Evolutionary conservation across 1,284 basidiomycete genomes (phyloP), one percentile per base, ranked within the genome.

Genomic region (Acaromyces ingoldii): DNA sequence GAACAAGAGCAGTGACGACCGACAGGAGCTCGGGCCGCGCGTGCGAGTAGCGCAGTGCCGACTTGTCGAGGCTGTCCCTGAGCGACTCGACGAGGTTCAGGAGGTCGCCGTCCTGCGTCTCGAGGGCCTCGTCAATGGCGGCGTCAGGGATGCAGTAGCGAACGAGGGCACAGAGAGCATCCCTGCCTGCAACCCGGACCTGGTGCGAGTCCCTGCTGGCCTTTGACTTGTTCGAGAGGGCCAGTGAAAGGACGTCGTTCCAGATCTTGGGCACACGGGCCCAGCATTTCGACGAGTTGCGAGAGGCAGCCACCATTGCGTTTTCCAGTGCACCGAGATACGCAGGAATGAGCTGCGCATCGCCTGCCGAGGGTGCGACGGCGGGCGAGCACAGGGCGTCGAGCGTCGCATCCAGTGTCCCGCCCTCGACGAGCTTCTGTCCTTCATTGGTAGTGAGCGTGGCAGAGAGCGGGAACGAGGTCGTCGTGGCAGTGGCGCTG

Each of bases 271-370:
- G 65, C 13, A 63, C 47, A 11, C 63, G 45, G 19, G 29, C 41
- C 71, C 69, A 72, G 6, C 65, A 65, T 6, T 58, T 53, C 26
- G 45, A 10, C 22, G 62, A 62, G 3, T 55, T 33, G n/a, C 68
- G 64, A 15, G 72, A 63, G 51, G 62, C 69, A 21, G 72, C 62
- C 15, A 68, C 65, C 55, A 75, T 59, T 41, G 67, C 66, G 37
- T 63, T 51, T 43, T 70, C 67, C 19, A 75, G 54, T 2, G 70
- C 69, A 24, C 62, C 55, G 2, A 75, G 57, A 53, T 74, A 75
- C 33, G 72, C 53, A 3, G 71, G 67, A 6, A 74, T 60, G 17
- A 72, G 56, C 55, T 75, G 72, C 10, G 63, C 60, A 36, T 75
- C 71, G 11, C 58, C 56, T 26, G 54, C 57, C 21, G 62, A 58